Conservation (phyloP, 2,329 filamentous ascomycete genomes). For the Chaetomiaceae sp. region DNA sequence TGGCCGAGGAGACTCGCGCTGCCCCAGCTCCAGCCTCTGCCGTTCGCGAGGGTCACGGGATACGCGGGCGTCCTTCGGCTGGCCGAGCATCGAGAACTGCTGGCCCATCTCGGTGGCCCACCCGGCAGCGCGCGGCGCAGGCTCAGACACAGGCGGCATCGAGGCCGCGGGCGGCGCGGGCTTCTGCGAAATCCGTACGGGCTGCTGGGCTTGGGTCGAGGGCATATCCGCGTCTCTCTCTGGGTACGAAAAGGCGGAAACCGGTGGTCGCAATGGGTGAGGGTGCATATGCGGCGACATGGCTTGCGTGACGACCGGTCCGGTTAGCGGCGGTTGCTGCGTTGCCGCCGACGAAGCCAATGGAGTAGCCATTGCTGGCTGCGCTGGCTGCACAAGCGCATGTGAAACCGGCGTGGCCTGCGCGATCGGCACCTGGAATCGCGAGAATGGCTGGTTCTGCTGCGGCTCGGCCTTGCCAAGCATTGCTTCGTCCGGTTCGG, state of each 20-base stretch:
- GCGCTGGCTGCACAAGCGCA: slow-evolving; percentile 20
- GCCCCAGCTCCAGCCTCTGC: slow-evolving; percentile 21
- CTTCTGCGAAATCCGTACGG: slow-evolving; percentile 38
- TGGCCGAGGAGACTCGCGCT: slow-evolving; percentile 25
- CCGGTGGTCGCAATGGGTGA: slow-evolving; percentile 40
- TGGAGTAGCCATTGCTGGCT: slow-evolving; percentile 19
- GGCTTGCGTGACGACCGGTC: slow-evolving; percentile 32
- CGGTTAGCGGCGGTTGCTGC: slow-evolving; percentile 26
- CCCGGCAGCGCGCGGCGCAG: slow-evolving; percentile 17
- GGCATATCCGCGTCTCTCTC: slow-evolving; percentile 38
- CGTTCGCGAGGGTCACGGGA: slow-evolving; percentile 20
- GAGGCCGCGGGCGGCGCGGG: slow-evolving; percentile 24
- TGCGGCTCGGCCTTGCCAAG: slow-evolving; percentile 41
- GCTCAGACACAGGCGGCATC: slow-evolving; percentile 29
- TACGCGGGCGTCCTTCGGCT: slow-evolving; percentile 18
- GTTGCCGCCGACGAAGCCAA: slow-evolving; percentile 18
- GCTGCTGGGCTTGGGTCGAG: slow-evolving; percentile 27
- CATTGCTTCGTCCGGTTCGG: slow-evolving; percentile 43
- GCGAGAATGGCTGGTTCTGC: slow-evolving; percentile 21
- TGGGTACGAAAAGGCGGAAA: slow-evolving; percentile 36
- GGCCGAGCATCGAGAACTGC: slow-evolving; percentile 15
- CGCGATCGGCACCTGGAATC: slow-evolving; percentile 31
- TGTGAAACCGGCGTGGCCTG: slow-evolving; percentile 28
- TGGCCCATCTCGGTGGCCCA: slow-evolving; percentile 17
- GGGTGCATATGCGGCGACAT: slow-evolving; percentile 43